Conservation (phyloP, 2,329 filamentous ascomycete genomes). For the Trichoderma guizhouense region DNA sequence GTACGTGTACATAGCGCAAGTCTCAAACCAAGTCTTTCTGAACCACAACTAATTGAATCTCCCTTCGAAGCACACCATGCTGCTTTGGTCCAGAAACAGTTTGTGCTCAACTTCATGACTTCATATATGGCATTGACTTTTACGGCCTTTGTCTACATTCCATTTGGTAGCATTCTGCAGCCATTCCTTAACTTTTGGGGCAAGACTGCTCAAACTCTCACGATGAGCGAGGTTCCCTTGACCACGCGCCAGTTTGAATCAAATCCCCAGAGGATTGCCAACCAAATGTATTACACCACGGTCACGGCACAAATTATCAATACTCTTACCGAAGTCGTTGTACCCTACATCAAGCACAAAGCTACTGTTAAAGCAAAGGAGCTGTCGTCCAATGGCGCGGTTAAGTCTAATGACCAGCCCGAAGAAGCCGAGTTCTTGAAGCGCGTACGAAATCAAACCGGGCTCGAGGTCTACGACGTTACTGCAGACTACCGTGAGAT, state of each 20-base stretch:
- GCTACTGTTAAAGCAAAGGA: constrained; percentile 76
- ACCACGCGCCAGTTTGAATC: constrained; percentile 68
- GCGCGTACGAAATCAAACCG: constrained; percentile 77
- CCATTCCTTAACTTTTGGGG: constrained; percentile 84
- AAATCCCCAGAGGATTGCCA: constrained; percentile 76
- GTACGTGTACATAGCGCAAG: constrained; percentile 33
- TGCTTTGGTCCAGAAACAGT: constrained; percentile 86
- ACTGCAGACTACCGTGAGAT: constrained; percentile 89
- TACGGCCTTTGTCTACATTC: constrained; percentile 91
- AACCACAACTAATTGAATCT: background rate
- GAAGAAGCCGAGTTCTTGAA: constrained; percentile 79
- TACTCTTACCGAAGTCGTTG: constrained; percentile 76
- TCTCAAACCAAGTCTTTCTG: rapidly evolving
- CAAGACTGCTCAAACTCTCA: constrained; percentile 69
- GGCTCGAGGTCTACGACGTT: constrained; percentile 83
- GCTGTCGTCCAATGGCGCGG: constrained; percentile 58
- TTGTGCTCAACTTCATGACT: constrained; percentile 94
- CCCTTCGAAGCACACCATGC: constrained; percentile 63
- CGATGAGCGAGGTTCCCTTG: constrained; percentile 69
- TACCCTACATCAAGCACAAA: constrained; percentile 80
- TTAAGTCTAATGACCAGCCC: constrained; percentile 59
- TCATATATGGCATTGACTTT: constrained; percentile 91
- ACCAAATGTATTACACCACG: constrained; percentile 94
- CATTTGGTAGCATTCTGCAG: constrained; percentile 79
- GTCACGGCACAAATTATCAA: constrained; percentile 91